These are phyloP conservation scores for Paramecium caudatum DNA, from an alignment of 73 alveolate species.

Conservation along the genomic window DNA sequence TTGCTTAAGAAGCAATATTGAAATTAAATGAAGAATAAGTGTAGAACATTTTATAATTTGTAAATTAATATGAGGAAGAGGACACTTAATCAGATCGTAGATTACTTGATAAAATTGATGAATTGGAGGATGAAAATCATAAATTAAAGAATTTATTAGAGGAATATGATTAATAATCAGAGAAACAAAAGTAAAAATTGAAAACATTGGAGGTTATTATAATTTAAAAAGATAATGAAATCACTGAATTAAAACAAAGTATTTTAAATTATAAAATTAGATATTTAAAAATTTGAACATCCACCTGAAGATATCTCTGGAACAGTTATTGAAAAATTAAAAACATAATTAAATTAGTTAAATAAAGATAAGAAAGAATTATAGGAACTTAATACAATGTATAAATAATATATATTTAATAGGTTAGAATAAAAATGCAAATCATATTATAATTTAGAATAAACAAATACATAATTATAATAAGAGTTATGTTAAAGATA, in stretches of 20 bases:
- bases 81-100: background rate
- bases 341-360: background rate
- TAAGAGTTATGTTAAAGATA: background rate
- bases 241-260: background rate
- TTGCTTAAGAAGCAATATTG: conserved; percentile 31
- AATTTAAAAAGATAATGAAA: conserved; percentile 19
- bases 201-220: background rate
- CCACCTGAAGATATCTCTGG: background rate
- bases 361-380: background rate
- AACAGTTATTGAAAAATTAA: conserved; percentile 6
- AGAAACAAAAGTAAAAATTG: background rate
- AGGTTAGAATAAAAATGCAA: background rate
- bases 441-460: background rate
- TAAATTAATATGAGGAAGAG: conserved; percentile 14
- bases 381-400: background rate
- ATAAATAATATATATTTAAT: background rate
- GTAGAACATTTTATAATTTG: background rate
- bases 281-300: background rate
- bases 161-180: background rate
- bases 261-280: background rate
- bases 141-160: background rate
- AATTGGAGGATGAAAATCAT: conserved; percentile 25
- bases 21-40: conserved; percentile 53
- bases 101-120: conserved; percentile 31
- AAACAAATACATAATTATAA: background rate